These are phyloP conservation scores for Hymenoscyphus repandus DNA, from an alignment of 2,329 filamentous ascomycete species.

Conservation along the genomic window DNA sequence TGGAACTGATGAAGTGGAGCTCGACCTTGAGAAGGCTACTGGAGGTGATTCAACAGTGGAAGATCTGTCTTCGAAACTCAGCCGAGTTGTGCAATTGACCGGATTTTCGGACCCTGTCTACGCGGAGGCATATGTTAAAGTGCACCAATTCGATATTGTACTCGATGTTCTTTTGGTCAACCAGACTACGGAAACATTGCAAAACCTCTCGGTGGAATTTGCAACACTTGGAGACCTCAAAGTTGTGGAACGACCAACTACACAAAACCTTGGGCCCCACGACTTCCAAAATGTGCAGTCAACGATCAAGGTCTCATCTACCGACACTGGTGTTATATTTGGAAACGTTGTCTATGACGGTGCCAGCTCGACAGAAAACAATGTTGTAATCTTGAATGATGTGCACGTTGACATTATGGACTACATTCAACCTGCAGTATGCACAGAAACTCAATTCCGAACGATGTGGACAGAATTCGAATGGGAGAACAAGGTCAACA, in stretches of 20 bases:
- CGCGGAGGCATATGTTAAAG: slow-evolving; percentile 97
- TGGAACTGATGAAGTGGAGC: slow-evolving; percentile 76
- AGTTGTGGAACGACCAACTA: slow-evolving; percentile 93
- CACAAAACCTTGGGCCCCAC: slow-evolving; percentile 89
- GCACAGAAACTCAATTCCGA: slow-evolving; percentile 96
- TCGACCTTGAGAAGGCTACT: slow-evolving; percentile 89
- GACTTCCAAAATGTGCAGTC: slow-evolving; percentile 98
- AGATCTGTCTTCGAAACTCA: slow-evolving; percentile 89
- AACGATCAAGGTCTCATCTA: slow-evolving; percentile 97
- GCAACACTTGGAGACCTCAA: slow-evolving; percentile 97
- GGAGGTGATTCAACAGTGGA: slow-evolving; percentile 81
- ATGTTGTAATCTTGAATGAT: slow-evolving; percentile 96
- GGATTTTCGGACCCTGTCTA: slow-evolving; percentile 98
- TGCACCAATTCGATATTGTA: slow-evolving; percentile 98
- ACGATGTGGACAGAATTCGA: slow-evolving; percentile 99
- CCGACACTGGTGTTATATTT: slow-evolving; percentile 97
- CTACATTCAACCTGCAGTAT: slow-evolving; percentile 95
- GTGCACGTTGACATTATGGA: slow-evolving; percentile 99
- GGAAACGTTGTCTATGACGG: slow-evolving; percentile 98
- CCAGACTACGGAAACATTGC: slow-evolving; percentile 91
- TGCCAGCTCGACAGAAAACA: slow-evolving; percentile 83
- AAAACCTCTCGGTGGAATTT: slow-evolving; percentile 96
- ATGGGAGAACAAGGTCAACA: slow-evolving; percentile 99
- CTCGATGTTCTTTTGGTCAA: slow-evolving; percentile 95
- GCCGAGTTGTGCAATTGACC: slow-evolving; percentile 91